Evolutionary conservation across 345 rosid genomes (phyloP).

Genomic region (Carallia brachiata): DNA sequence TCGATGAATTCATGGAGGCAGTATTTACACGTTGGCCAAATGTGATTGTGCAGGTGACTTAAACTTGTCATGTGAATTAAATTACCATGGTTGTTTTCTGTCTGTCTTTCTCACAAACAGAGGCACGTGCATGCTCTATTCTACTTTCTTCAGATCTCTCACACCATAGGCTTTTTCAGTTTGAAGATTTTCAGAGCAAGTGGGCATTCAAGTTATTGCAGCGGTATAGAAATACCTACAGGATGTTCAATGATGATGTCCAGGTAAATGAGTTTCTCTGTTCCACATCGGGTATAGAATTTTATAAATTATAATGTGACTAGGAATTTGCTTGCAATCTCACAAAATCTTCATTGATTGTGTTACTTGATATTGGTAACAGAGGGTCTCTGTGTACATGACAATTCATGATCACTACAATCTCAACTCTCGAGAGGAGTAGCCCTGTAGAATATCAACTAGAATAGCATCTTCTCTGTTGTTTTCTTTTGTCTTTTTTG

Average conservation of each 20-base stretch:
- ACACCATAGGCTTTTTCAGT: constrained; percentile 43
- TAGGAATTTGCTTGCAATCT: not conserved
- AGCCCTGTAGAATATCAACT: too few relatives aligned
- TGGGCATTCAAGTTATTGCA: constrained; percentile 98
- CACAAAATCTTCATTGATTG: not conserved
- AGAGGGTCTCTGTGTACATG: too few relatives aligned
- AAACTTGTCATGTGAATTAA: constrained; percentile 5
- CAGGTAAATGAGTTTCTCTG: constrained; percentile 57
- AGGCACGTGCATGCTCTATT: too few relatives aligned
- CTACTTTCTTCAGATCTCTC: constrained; percentile 9
- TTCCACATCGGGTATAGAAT: not conserved
- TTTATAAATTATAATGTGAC: not conserved
- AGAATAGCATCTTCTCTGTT: too few relatives aligned
- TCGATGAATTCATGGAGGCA: constrained; percentile 99
- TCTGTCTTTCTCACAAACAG: too few relatives aligned
- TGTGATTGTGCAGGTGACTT: constrained; percentile 89
- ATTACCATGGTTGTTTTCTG: not conserved
- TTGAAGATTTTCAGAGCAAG: constrained; percentile 99
- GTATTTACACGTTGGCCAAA: constrained; percentile 97
- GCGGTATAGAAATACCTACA: constrained; percentile 70
- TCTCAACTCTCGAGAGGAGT: too few relatives aligned
- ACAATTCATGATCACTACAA: too few relatives aligned
- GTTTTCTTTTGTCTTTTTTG: too few relatives aligned
- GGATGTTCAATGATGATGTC: constrained; percentile 99
- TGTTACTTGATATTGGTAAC: too few relatives aligned